Evolutionary conservation across 2,329 filamentous ascomycete genomes (phyloP).

Genomic region (Hansfordia pulvinata): DNA sequence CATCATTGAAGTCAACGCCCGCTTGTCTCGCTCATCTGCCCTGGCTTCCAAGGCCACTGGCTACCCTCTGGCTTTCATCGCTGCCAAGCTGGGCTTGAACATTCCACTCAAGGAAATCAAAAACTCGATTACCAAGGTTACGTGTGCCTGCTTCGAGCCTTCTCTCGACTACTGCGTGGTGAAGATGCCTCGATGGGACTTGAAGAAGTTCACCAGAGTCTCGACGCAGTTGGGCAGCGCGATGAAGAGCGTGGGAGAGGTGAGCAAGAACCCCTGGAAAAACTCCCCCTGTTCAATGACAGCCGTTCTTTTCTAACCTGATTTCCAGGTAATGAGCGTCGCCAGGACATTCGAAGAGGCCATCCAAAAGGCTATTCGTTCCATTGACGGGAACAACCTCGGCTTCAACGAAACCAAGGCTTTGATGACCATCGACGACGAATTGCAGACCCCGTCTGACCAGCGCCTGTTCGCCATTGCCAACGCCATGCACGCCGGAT

Average conservation of each 20-base stretch:
- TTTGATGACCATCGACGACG: slow-evolving; percentile 89
- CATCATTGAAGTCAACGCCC: slow-evolving; percentile 97
- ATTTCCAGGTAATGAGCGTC: slow-evolving; percentile 99
- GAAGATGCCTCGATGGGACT: slow-evolving; percentile 97
- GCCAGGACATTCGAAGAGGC: slow-evolving; percentile 95
- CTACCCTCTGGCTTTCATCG: slow-evolving; percentile 91
- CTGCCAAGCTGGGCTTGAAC: slow-evolving; percentile 86
- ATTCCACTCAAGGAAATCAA: slow-evolving; percentile 94
- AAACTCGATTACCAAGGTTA: slow-evolving; percentile 91
- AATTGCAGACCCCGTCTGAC: slow-evolving; percentile 93
- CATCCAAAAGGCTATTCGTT: slow-evolving; percentile 93
- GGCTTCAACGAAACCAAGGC: slow-evolving; percentile 88
- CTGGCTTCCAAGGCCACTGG: slow-evolving; percentile 94
- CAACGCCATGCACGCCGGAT: slow-evolving; percentile 91
- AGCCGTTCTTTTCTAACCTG: too few relatives aligned
- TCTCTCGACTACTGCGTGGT: slow-evolving; percentile 97
- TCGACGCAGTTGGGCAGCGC: slow-evolving; percentile 92
- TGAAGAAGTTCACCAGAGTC: slow-evolving; percentile 97
- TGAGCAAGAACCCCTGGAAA: too few relatives aligned
- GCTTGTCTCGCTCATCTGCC: slow-evolving; percentile 88
- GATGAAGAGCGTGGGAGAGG: slow-evolving; percentile 99
- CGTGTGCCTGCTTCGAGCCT: slow-evolving; percentile 95
- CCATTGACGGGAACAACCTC: slow-evolving; percentile 88
- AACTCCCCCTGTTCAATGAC: too few relatives aligned
- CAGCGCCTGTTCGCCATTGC: slow-evolving; percentile 95